Conservation (phyloP, 2,329 filamentous ascomycete genomes). For the Phaeosphaeria sp. region DNA sequence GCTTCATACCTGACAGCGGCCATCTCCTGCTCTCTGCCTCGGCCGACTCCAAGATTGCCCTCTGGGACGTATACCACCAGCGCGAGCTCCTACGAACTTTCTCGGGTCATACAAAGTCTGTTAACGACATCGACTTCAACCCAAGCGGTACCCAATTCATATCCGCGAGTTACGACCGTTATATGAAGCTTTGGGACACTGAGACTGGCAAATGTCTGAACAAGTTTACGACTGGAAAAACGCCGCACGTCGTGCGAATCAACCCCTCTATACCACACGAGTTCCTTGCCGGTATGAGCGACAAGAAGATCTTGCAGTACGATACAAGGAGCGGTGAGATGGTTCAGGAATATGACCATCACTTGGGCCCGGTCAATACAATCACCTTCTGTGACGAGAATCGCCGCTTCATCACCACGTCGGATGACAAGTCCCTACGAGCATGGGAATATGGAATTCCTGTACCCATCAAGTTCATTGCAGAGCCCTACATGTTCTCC, state of each 20-base stretch:
- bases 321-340: slow-evolving; percentile 83
- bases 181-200: slow-evolving; percentile 98
- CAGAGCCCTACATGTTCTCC: slow-evolving; percentile 96
- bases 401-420: slow-evolving; percentile 95
- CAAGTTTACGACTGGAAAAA: slow-evolving; percentile 92
- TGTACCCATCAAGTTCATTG: slow-evolving; percentile 97
- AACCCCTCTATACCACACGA: slow-evolving; percentile 86
- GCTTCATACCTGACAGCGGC: slow-evolving; percentile 86
- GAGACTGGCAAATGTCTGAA: slow-evolving; percentile 89
- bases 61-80: slow-evolving; percentile 93
- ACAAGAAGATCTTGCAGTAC: slow-evolving; percentile 99
- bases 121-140: slow-evolving; percentile 91
- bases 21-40: slow-evolving; percentile 89
- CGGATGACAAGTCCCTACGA: slow-evolving; percentile 92
- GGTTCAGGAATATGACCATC: slow-evolving; percentile 98
- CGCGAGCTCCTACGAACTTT: slow-evolving; percentile 90
- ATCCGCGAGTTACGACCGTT: slow-evolving; percentile 89
- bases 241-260: slow-evolving; percentile 92
- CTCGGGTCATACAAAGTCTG: slow-evolving; percentile 84
- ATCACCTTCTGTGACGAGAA: slow-evolving; percentile 95
- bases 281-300: slow-evolving; percentile 95
- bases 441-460: slow-evolving; percentile 99
- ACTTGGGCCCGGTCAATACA: slow-evolving; percentile 96
- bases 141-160: slow-evolving; percentile 82
- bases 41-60: slow-evolving; percentile 87